Conservation (phyloP, 1,139 yeast genomes). For the Pichia sp. region DNA sequence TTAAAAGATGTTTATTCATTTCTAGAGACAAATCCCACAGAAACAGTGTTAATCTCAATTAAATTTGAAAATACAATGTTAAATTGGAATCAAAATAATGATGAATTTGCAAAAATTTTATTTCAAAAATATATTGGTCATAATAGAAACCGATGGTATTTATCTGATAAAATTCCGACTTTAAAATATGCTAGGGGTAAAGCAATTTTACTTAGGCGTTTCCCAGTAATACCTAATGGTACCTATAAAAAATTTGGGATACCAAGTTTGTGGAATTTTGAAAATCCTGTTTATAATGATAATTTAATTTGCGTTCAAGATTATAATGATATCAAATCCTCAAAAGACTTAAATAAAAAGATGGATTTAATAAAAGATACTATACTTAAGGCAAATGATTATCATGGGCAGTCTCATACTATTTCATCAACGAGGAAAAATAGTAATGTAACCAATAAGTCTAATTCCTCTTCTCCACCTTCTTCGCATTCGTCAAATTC, state of each 20-base stretch:
- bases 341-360: constrained; percentile 52
- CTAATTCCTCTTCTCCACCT: background rate
- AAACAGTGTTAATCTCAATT: constrained; percentile 60
- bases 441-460: background rate
- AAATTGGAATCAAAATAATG: constrained; percentile 54
- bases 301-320: constrained; percentile 66
- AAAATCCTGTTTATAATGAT: constrained; percentile 59
- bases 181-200: constrained; percentile 64
- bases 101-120: constrained; percentile 60
- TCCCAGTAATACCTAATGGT: constrained; percentile 47
- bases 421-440: background rate
- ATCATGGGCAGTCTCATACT: background rate
- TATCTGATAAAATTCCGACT: constrained; percentile 50
- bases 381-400: constrained; percentile 42
- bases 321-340: constrained; percentile 56
- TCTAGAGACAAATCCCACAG: constrained; percentile 46
- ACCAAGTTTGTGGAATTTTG: constrained; percentile 66
- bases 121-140: constrained; percentile 54
- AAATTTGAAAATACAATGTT: constrained; percentile 66
- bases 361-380: constrained; percentile 51
- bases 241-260: constrained; percentile 49
- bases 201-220: constrained; percentile 60
- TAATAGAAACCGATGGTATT: constrained; percentile 54
- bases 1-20: constrained; percentile 56
- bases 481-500: background rate